phyloP scores from a whole-genome alignment of 164 flowering plant genomes.

The Chimonanthus salicifolius region DNA sequence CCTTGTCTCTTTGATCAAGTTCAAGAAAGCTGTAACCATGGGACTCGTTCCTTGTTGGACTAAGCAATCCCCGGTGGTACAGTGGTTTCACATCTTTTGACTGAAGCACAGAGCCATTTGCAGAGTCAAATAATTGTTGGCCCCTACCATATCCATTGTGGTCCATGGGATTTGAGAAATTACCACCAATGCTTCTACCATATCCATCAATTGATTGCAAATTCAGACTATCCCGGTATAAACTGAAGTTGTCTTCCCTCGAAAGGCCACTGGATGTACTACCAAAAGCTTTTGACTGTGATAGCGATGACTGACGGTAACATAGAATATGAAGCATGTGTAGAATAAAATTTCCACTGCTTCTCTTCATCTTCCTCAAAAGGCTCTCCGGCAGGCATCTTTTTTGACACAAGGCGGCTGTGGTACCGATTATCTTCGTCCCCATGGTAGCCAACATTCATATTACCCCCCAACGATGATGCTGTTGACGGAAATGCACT shows the following conservation, averaged over 20 bases:
- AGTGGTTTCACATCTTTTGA: conserved; percentile 6
- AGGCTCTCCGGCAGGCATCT: conserved; percentile 11
- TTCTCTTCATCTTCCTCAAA: conserved; percentile 16
- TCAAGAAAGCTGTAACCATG: conserved; percentile 18
- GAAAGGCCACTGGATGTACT: conserved; percentile 16
- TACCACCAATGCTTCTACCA: conserved; percentile 11
- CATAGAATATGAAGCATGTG: conserved; percentile 17
- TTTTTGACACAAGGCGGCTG: conserved; percentile 5
- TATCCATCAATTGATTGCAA: conserved; percentile 7
- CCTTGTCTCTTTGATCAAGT: conserved; percentile 22
- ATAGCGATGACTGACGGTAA: conserved; percentile 12
- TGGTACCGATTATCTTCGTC: conserved; percentile 16
- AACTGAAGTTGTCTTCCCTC: conserved; percentile 16
- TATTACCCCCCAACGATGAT: conserved; percentile 4
- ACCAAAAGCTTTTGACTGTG: conserved; percentile 18
- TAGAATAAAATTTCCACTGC: conserved; percentile 8
- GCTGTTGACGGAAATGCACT: conserved; percentile 8
- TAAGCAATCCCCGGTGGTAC: conserved; percentile 8
- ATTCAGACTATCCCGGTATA: conserved; percentile 4
- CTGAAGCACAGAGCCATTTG: conserved; percentile 7
- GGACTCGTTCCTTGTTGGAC: conserved; percentile 14
- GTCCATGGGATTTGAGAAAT: conserved; percentile 5
- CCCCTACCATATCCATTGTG: conserved; percentile 7
- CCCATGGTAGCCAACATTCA: conserved; percentile 4
- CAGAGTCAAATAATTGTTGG: conserved; percentile 4